A percentile compares a stretch with the other conserved stretches of the same genome.
Evolutionary conservation across 1,139 yeast genomes (phyloP).

Genomic region (Geotrichum citri-aurantii): DNA sequence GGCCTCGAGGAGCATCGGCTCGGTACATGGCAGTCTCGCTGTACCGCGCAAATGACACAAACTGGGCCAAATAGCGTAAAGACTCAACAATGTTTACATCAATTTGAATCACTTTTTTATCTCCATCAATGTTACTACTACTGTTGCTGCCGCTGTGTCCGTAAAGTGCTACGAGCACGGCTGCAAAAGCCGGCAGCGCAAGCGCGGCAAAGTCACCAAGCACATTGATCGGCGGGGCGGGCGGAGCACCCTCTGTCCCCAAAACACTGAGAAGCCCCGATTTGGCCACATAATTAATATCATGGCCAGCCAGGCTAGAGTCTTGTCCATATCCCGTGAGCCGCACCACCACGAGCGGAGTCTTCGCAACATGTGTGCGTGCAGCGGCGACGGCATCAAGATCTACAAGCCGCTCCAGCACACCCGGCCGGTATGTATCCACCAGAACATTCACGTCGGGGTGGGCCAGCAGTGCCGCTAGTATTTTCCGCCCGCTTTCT

Average conservation of each 20-base stretch:
- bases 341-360: conserved; percentile 21
- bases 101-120: conserved; percentile 13
- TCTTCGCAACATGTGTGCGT: background rate
- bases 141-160: background rate
- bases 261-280: conserved; percentile 20
- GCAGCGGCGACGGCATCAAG: conserved; percentile 24
- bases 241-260: conserved; percentile 22
- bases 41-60: conserved; percentile 19
- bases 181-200: conserved; percentile 23
- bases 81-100: conserved; percentile 26
- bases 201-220: conserved; percentile 26
- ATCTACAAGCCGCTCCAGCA: conserved; percentile 32
- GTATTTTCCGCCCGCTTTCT: conserved; percentile 23
- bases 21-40: background rate
- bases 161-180: conserved; percentile 21
- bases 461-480: conserved; percentile 24
- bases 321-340: conserved; percentile 24
- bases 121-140: background rate
- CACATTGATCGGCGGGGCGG: conserved; percentile 19
- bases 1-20: conserved; percentile 18
- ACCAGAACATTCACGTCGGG: conserved; percentile 30
- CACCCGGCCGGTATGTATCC: conserved; percentile 35
- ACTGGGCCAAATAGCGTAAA: conserved; percentile 21
- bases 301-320: conserved; percentile 23
- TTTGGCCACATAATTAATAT: conserved; percentile 24